Evolutionary conservation across 108 stramenopile species (phyloP), one percentile per base, ranked within the genome.

Genomic region (Thalassiosira profunda): DNA sequence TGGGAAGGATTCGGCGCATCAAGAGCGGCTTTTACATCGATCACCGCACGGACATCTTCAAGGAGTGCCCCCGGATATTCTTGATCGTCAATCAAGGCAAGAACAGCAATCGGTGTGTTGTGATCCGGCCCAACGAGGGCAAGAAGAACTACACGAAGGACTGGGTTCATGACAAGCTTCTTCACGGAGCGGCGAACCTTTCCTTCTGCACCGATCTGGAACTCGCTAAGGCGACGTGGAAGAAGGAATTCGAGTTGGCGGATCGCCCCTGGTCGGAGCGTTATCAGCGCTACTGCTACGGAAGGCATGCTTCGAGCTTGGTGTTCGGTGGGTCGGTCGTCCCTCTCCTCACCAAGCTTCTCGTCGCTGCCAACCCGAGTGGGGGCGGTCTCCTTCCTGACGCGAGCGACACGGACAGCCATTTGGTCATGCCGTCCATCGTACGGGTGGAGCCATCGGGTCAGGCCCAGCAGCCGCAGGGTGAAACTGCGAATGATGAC

Each of bases 291-390:
- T 59, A 28, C 18, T 66, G 72, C 28, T 30, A 20, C 9, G 72
- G 72, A 1, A 41, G 72, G 4, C 44, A 66, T 11, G 29, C 11
- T 14, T 59, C 41, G 29, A 14, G 24, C 10, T 54, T 8, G 29
- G 40, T 76, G 18, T 65, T 71, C n/a, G 30, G 45, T 12, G 76
- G 76, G n/a, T 17, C 29, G 0, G 49, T 79, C 9, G 58, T 73
- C 14, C 78, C 78, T 3, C 60, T 79, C 15, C 67, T 79, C 45
- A 79, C 62, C 56, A 73, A 68, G 40, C 48, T 79, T 17, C 58
- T 79, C 11, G 42, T 1, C 9, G 54, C 55, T 15, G 3, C 43
- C 4, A 37, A 29, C 17, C 12, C 14, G 28, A 64, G 8, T 35
- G 44, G 6, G 49, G 0, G n/a, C 15, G 42, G 42, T 40, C 36